Evolutionary conservation across 2,329 filamentous ascomycete genomes (phyloP).

Genomic region (Colletotrichum orbiculare): DNA sequence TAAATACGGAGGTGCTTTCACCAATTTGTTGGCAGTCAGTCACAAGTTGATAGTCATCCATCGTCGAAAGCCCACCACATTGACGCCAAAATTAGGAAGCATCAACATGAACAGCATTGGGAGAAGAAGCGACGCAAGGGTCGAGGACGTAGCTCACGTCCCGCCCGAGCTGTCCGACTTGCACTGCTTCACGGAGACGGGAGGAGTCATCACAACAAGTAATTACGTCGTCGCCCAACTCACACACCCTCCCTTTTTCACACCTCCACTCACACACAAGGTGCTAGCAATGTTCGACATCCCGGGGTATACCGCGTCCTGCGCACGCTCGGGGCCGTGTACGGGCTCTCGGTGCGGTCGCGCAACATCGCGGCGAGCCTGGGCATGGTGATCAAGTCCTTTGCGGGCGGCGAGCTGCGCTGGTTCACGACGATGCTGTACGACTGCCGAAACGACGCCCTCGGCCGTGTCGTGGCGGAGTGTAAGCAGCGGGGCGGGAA

Average conservation of each 20-base stretch:
- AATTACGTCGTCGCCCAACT: constrained; percentile 11
- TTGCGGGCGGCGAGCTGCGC: constrained; percentile 68
- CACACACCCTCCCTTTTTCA: neutral
- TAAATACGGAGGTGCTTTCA: no score
- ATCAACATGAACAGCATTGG: constrained; percentile 22
- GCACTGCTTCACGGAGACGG: constrained; percentile 71
- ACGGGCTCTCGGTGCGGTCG: constrained; percentile 66
- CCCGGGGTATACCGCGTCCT: constrained; percentile 71
- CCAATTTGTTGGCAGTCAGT: no score
- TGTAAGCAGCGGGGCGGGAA: constrained; percentile 68
- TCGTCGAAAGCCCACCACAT: no score
- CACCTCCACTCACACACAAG: neutral
- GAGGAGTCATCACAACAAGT: constrained; percentile 69
- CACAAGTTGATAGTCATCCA: no score
- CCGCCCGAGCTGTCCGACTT: constrained; percentile 58
- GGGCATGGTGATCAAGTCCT: constrained; percentile 66
- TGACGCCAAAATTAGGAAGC: neutral
- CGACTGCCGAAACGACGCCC: constrained; percentile 68
- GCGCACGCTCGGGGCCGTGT: constrained; percentile 67
- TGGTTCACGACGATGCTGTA: constrained; percentile 71
- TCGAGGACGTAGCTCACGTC: constrained; percentile 48
- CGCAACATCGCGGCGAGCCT: constrained; percentile 69
- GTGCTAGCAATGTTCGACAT: constrained; percentile 68
- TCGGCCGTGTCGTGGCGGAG: constrained; percentile 65
- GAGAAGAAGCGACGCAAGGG: constrained; percentile 27